phyloP scores from a whole-genome alignment of 805 yeast species.

The Suhomyces emberorum region DNA sequence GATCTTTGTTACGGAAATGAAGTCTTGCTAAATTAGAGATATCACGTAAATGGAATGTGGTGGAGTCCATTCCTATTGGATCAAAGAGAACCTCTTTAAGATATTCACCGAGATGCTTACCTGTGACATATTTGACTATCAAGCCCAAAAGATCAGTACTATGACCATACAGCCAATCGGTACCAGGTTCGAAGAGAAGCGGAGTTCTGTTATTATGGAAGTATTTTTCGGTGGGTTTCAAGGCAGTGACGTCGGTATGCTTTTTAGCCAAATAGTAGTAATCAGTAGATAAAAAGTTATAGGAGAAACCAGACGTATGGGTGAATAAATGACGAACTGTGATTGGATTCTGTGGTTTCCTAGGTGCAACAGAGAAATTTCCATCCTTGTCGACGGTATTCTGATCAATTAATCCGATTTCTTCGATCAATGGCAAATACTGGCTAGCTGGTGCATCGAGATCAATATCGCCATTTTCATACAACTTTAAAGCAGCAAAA shows the following conservation, averaged over 20 bases:
- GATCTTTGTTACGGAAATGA: conserved; percentile 1
- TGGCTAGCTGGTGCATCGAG: conserved; percentile 32
- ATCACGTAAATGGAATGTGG: conserved; percentile 5
- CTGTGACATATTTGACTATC: conserved; percentile 31
- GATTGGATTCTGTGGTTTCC: conserved; percentile 20
- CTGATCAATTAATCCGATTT: conserved; percentile 23
- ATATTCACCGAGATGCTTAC: conserved; percentile 29
- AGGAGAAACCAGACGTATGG: conserved; percentile 29
- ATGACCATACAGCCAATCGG: conserved; percentile 36
- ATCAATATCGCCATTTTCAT: conserved; percentile 29
- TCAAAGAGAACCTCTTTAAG: conserved; percentile 29
- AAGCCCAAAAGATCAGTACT: conserved; percentile 39
- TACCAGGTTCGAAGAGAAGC: conserved; percentile 35
- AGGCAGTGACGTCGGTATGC: not conserved
- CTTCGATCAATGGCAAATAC: conserved; percentile 32
- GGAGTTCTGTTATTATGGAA: conserved; percentile 15
- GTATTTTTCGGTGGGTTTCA: conserved; percentile 9
- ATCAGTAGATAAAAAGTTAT: conserved; percentile 13
- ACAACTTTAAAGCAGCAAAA: conserved; percentile 33
- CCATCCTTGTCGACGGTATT: conserved; percentile 27
- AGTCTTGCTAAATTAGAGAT: not conserved
- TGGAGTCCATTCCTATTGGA: conserved; percentile 32
- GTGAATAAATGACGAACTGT: conserved; percentile 28
- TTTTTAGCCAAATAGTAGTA: conserved; percentile 11
- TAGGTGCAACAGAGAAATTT: conserved; percentile 18